A percentile compares a stretch with the other conserved stretches of the same genome.
These are phyloP conservation scores for Eremochloa ophiuroides DNA, from an alignment of 176 grass and related monocot species.

Conservation along the genomic window DNA sequence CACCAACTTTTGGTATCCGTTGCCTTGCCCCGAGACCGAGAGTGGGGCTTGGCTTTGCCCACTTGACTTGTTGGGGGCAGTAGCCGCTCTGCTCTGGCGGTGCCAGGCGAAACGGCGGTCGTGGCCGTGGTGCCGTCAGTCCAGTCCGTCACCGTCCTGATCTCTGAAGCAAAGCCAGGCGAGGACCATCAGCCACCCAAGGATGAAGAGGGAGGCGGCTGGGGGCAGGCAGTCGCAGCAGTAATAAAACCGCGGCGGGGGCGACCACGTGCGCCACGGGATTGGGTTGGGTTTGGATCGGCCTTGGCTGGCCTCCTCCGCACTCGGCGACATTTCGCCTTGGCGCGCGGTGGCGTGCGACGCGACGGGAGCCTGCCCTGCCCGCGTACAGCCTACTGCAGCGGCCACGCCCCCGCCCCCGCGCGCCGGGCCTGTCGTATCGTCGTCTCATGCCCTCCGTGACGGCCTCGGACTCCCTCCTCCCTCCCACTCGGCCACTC, in stretches of 20 bases:
- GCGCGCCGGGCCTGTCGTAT: neutral
- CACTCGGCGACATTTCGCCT: neutral
- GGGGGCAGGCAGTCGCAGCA: neutral
- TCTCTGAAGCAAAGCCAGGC: neutral
- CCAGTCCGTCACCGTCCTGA: too few species aligned
- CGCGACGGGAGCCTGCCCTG: neutral
- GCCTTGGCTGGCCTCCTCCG: neutral
- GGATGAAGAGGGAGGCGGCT: too few species aligned
- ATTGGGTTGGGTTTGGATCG: neutral
- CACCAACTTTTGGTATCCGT: neutral
- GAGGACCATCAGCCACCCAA: neutral
- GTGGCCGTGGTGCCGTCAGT: too few species aligned
- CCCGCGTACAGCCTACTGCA: neutral
- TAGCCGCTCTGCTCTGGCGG: too few species aligned
- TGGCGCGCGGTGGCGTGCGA: neutral
- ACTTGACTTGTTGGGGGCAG: too few species aligned
- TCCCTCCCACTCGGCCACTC: neutral
- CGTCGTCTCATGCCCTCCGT: constrained; percentile 18
- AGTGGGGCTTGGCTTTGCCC: neutral
- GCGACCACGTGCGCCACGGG: constrained; percentile 35
- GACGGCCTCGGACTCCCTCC: too few species aligned
- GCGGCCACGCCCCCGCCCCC: neutral
- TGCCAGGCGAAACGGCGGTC: neutral
- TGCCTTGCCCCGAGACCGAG: neutral
- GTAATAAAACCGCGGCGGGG: constrained; percentile 8